Evolutionary conservation across 106 monocot species (phyloP), one percentile per base, ranked within the genome.

Genomic region (Dendrobium chrysotoxum): DNA sequence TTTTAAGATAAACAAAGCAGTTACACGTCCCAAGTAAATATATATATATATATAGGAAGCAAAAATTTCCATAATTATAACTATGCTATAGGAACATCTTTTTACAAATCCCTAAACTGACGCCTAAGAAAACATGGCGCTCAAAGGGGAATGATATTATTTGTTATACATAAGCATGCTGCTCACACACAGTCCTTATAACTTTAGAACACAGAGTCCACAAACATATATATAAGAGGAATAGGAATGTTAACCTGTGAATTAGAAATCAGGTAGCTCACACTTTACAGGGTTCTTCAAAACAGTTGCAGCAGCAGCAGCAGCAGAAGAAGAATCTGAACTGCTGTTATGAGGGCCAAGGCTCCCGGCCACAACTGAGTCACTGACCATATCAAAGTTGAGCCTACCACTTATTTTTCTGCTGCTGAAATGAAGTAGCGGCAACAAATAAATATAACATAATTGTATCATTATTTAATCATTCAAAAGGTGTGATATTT

Each of bases 331-430:
- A 53, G 88, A 75, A 28, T 75, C 75, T 15, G 85, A 80, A 39
- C 72, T 81, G 58, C 86, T 86, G 85, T 90, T 92, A 80, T 89
- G 87, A 38, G 84, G 80, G 40, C 87, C 76, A 41, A 97, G 82
- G 41, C 90, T 94, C 15, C 90, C 86, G 30, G 96, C 93, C 15
- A 92, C 96, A 4, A 92, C 83, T 8, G 87, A 89, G 77, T 96
- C 93, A 3, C 93, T 92, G 65, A 96, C 83, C 64, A 88, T 67
- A 75, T 95, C 89, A 77, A 95, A 99, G 83, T 88, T 93, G 20
- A 95, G 88, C 76, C 85, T 88, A 28, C 84, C 90, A 50, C 81
- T 80, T 11, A 91, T 83, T 55, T 93, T 98, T 65, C 89, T 89
- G 31, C 92, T 89, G 75, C 89, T 96, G 78, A 17, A 70, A 77